Evolutionary conservation across 495 filamentous ascomycete genomes (phyloP), one percentile per base, ranked within the genome.

Genomic region (Annulohypoxylon stygium): DNA sequence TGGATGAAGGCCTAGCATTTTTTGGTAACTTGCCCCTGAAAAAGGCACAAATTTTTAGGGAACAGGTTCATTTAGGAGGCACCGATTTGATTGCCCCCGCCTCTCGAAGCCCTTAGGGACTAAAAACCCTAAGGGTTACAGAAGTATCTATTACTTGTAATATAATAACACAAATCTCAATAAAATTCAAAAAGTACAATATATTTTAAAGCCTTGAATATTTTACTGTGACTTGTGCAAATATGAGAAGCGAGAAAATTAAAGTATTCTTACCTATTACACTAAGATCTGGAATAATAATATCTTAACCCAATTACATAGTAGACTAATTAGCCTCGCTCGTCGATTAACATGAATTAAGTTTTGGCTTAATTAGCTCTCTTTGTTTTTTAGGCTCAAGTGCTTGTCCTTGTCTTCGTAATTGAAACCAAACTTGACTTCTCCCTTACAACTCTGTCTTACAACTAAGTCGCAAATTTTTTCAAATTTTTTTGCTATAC

Each of bases 51-150:
- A 43, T 14, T 43, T 12, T 43, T 55, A 36, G 59, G 26, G 58
- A 6, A 70, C 69, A 69, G 76, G 69, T 78, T 73, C 69, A 72
- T 58, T 55, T 57, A 37, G 36, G 68, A 57, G 65, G 70, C 77
- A 78, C 75, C 77, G 75, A 39, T 78, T 63, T 73, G 77, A 78
- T 75, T 78, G 77, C 67, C 68, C 57, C 58, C 75, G 45, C 69
- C 74, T 74, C 69, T 67, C 61, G 43, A 50, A 53, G 57, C 48
- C 67, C 70, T 67, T 69, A 54, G 63, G 74, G 74, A 78, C 73
- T 53, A 47, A 50, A 74, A 71, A 23, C 67, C 67, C 58, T 43
- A 62, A 59, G 66, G 37, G 65, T 54, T 14, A 26, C 55, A 26
- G 57, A 72, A 69, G 23, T 18, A 60, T 20, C 26, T 65, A 53